Conservation (phyloP, 2,329 filamentous ascomycete genomes). For the Pseudogymnoascus sp. region DNA sequence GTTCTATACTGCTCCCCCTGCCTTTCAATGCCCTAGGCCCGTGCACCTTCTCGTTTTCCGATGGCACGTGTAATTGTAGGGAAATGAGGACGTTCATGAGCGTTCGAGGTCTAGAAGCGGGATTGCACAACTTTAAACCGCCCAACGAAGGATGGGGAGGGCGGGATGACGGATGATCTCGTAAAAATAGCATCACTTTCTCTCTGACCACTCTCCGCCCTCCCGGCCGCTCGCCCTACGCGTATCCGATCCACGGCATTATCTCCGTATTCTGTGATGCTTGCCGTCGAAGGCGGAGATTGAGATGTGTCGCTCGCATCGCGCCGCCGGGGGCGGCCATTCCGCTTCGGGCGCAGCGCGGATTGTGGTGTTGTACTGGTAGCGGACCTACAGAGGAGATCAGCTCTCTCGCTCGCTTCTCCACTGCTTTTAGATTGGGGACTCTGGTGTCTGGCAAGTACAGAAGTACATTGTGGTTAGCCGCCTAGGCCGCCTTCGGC, state of each 20-base stretch:
- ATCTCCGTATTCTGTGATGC: background rate
- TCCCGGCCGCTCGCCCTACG: background rate
- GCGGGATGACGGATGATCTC: background rate
- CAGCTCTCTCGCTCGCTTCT: background rate
- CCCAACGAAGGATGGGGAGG: background rate
- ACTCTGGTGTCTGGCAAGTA: background rate
- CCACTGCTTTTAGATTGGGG: background rate
- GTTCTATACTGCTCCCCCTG: no score
- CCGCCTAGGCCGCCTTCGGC: slow-evolving; percentile 4
- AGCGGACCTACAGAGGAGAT: background rate
- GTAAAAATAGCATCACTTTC: background rate
- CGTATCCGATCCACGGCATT: background rate
- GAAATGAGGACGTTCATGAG: background rate
- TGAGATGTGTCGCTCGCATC: background rate
- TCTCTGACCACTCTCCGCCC: background rate
- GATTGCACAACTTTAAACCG: slow-evolving; percentile 4
- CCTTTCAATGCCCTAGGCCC: no score
- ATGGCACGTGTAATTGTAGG: background rate
- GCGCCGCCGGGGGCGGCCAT: background rate
- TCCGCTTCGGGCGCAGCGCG: background rate
- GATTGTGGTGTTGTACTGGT: background rate
- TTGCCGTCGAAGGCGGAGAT: background rate
- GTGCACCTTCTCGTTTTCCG: no score
- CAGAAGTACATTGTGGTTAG: background rate
- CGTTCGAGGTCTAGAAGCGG: background rate